Base-by-base conservation (phyloP, 345 rosid species). In the Eucalyptus guilfoylei region DNA sequence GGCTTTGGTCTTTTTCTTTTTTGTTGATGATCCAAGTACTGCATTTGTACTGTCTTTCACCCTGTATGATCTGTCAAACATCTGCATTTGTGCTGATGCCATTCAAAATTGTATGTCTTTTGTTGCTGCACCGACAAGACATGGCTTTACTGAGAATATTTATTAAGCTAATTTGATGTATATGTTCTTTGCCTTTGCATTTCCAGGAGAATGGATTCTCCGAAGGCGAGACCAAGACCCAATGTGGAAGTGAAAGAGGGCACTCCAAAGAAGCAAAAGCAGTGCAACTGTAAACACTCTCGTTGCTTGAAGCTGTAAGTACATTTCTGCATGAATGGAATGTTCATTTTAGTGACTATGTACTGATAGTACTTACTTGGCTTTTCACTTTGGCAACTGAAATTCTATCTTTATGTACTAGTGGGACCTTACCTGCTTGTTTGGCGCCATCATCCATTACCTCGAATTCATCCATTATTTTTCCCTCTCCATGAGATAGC, bases 251-350 rank as follows among this genome's bases (percentile, higher is more conserved):
- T 92, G 49, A 97, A 97, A 94, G 99, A 98, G 88, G 95, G 96
- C 81, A 96, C 99, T 64, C 98, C 99, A 55, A 97, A 96, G 92
- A 98, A 96, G 95, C 97, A 95, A 90, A 98, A 97, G 87, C 99
- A 97, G 92, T 98, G 99, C 89, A 98, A 98, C 91, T 98, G 99
- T 90, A 97, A 96, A 92, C 99, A 98, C 91, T 98, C 99, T 8
- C 98, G 97, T 52, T 97, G 99, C 94, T 95, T 98, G 95, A 98
- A 98, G 93, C 91, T 97, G 99, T 97, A 93, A 92, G 99, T 93
- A 80, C 89, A 86, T 90, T 86, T 11, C 62, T 49, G 17, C 37
- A 19, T 34, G 55, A 50, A 55, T 86, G 49, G 45, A 86, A 17
- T 50, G 42, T 42, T 40, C 26, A 17, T 50, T 34, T 21, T 52